Conservation (phyloP, 495 filamentous ascomycete genomes). For the Trichocladium uniseriatum region DNA sequence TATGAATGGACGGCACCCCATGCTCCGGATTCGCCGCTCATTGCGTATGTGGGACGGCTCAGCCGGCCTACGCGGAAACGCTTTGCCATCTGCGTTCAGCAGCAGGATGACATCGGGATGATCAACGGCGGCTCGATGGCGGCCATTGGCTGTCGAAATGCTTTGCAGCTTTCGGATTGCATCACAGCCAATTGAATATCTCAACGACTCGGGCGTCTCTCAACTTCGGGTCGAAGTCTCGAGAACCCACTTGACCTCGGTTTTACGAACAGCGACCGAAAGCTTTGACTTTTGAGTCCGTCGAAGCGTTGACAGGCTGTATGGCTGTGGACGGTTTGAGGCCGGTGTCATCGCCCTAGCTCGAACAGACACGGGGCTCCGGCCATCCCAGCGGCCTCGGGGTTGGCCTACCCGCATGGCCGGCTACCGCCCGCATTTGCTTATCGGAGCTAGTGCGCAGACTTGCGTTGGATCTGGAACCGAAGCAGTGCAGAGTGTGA, state of each 20-base stretch:
- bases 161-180: constrained; percentile 1
- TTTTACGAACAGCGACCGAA: neutral
- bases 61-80: neutral
- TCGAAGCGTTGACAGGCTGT: too few species aligned
- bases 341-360: constrained; percentile 4
- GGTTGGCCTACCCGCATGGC: too few species aligned
- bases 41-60: neutral
- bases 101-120: neutral
- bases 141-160: neutral
- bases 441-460: neutral
- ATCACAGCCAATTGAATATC: neutral
- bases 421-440: neutral
- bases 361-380: constrained; percentile 1
- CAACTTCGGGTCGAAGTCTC: too few species aligned
- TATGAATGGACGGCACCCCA: too few species aligned
- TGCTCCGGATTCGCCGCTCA: constrained; percentile 3
- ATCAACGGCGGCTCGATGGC: too few species aligned
- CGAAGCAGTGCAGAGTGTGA: too few species aligned
- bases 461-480: too few species aligned
- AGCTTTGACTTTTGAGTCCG: neutral
- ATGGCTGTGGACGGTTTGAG: constrained; percentile 1
- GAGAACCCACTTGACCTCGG: neutral
- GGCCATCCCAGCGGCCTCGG: neutral
- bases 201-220: neutral
- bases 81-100: neutral